These are phyloP conservation scores for Croton setiger DNA, from an alignment of 441 rosid species.

Conservation along the genomic window DNA sequence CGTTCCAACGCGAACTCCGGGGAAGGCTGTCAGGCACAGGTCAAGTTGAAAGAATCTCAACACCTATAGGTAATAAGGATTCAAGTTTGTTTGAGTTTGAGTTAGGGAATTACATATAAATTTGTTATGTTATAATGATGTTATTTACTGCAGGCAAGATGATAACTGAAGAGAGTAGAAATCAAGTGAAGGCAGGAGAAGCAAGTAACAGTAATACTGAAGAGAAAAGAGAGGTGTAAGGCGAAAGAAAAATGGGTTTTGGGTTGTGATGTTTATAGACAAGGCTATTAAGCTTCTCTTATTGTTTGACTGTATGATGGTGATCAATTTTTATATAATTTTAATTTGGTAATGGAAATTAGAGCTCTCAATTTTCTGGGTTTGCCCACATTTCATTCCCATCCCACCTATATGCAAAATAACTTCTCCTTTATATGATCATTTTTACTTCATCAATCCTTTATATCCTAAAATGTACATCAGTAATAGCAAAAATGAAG, in stretches of 20 bases:
- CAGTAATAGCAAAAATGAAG: too few species aligned
- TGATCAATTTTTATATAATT: too few species aligned
- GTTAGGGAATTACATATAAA: not conserved
- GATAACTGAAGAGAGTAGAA: slow-evolving; percentile 41
- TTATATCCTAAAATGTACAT: too few species aligned
- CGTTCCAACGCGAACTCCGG: slow-evolving; percentile 40
- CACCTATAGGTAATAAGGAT: slow-evolving; percentile 47
- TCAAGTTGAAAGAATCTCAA: slow-evolving; percentile 34
- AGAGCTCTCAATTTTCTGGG: too few species aligned
- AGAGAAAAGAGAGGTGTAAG: slow-evolving; percentile 38
- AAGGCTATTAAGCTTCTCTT: too few species aligned
- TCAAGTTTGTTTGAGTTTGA: not conserved
- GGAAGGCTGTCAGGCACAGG: slow-evolving; percentile 34
- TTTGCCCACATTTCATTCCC: too few species aligned
- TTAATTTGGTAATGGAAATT: too few species aligned
- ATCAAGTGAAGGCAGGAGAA: slow-evolving; percentile 37
- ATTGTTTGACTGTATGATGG: too few species aligned
- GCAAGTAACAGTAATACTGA: slow-evolving; percentile 37
- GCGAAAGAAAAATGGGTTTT: not conserved
- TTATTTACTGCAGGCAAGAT: slow-evolving; percentile 33
- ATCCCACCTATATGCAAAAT: too few species aligned
- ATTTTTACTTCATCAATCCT: too few species aligned
- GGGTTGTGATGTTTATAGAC: slow-evolving; percentile 26
- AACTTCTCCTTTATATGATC: too few species aligned
- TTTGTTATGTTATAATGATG: not conserved